These are phyloP conservation scores for Apostasia ramifera DNA, from an alignment of 106 monocot species.

Conservation along the genomic window DNA sequence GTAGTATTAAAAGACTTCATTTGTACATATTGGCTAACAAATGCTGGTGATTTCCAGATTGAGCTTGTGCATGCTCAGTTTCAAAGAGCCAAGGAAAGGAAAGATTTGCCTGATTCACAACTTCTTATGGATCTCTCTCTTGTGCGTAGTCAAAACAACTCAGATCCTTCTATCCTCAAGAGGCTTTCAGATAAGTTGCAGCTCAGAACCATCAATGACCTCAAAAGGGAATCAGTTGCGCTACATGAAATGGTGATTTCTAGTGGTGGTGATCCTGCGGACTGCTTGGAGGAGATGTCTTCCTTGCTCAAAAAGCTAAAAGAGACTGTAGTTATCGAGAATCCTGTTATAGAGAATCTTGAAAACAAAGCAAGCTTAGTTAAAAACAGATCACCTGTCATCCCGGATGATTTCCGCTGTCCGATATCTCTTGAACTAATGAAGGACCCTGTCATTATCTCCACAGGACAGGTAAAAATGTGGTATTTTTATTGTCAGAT, in stretches of 20 bases:
- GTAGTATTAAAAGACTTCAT: no score
- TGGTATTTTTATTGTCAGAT: no score
- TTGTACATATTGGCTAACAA: no score
- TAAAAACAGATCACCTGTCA: constrained; percentile 48
- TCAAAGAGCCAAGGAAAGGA: constrained; percentile 39
- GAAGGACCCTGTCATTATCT: constrained; percentile 79
- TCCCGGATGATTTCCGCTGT: constrained; percentile 80
- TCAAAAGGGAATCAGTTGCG: constrained; percentile 56
- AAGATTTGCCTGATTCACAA: constrained; percentile 35
- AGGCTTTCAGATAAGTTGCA: constrained; percentile 59
- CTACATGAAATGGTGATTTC: constrained; percentile 46
- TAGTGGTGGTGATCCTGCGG: constrained; percentile 26
- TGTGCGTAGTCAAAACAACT: constrained; percentile 10
- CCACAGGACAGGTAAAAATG: constrained; percentile 55
- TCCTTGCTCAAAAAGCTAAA: constrained; percentile 42
- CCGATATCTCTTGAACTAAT: constrained; percentile 79
- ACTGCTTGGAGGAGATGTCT: constrained; percentile 32
- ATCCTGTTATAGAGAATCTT: constrained; percentile 18
- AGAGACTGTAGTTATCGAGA: constrained; percentile 27
- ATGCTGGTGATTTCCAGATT: constrained; percentile 21
- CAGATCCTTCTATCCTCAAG: constrained; percentile 24
- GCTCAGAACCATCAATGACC: constrained; percentile 43
- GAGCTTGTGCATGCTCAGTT: constrained; percentile 69
- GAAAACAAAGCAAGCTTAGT: constrained; percentile 16
- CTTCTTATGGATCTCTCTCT: constrained; percentile 27